Conservation (phyloP, 768 basidiomycete species). For the Tricholoma terreum region DNA sequence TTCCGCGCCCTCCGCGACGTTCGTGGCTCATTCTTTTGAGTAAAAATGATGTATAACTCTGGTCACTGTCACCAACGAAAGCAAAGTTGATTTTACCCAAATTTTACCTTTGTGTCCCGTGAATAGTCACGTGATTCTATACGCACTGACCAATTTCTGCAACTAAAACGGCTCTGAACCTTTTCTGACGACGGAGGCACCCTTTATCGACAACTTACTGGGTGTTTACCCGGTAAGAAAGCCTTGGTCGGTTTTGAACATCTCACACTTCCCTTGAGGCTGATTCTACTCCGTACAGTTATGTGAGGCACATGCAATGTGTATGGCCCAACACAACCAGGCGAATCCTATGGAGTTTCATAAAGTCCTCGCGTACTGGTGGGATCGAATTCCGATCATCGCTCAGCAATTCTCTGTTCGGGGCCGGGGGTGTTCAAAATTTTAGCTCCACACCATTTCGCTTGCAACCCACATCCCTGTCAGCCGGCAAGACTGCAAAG, state of each 20-base stretch:
- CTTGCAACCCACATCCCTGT: background rate
- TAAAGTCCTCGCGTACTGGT: constrained; percentile 1
- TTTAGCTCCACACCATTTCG: background rate
- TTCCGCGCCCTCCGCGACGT: constrained; percentile 47
- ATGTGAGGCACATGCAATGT: constrained; percentile 76
- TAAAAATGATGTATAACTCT: constrained; percentile 20
- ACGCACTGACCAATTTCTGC: constrained; percentile 1
- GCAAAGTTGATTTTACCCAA: background rate
- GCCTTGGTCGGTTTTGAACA: constrained; percentile 14
- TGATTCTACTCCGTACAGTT: constrained; percentile 27
- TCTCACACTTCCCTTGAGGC: background rate
- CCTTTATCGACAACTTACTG: too few species aligned
- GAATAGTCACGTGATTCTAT: background rate
- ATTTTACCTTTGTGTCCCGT: background rate
- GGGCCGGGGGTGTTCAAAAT: background rate
- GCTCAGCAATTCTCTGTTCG: background rate
- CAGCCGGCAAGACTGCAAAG: background rate
- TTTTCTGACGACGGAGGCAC: too few species aligned
- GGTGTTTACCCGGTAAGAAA: background rate
- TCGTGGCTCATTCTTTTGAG: constrained; percentile 53
- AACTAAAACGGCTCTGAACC: too few species aligned
- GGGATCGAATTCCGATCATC: background rate
- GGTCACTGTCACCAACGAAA: constrained; percentile 4
- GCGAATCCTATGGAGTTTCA: constrained; percentile 26
- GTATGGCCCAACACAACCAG: constrained; percentile 53